Evolutionary conservation across 805 yeast species (phyloP), one percentile per base, ranked within the genome.

Genomic region (Kazachstania kunashirensis): DNA sequence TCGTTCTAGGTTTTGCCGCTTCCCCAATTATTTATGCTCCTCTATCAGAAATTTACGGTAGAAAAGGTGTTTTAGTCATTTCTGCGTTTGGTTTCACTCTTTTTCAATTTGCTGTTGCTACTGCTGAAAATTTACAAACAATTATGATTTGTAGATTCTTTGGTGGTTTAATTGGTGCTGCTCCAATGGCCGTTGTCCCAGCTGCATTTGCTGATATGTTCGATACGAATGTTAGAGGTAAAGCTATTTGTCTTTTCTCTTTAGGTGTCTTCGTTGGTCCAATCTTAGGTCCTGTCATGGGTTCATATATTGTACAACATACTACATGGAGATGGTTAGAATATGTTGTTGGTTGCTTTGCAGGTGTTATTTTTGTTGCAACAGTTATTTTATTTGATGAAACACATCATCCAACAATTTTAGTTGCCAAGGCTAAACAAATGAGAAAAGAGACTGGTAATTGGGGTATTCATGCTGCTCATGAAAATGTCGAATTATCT

Each of bases 21-120:
- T 96, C 96, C 13, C 97, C 97, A 6, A 66, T 88, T 34, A 50
- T 84, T 24, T 88, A 92, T 84, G 96, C 92, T 21, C 95, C 95
- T 5, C 55, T 82, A 25, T 79, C 89, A n/a, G 94, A 82, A 55
- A 52, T 79, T 25, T 78, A 68, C 47, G 92, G 94, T 34, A 73
- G 95, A 57, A 72, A 73, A 54, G 57, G 69, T 10, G 76, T 84
- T 12, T 48, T 82, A 36, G 44, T 80, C 2, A 43, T 75, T 4
- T 75, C 86, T 4, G 55, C 70, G 4, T 61, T 83, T 29, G 72
- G 79, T 1, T 71, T 72, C 52, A 62, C 70, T n/a, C 48, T 71
- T 29, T 84, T 84, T 59, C 67, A 69, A 32, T 81, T 80, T 52
- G 94, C 82, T 3, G 73, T 71, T 23, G 95, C 92, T 1, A 68